Percentiles rank a stretch among this genome's conserved stretches.
phyloP scores from a whole-genome alignment of 139 green algal genomes.

The Astrephomene gubernaculifera region DNA sequence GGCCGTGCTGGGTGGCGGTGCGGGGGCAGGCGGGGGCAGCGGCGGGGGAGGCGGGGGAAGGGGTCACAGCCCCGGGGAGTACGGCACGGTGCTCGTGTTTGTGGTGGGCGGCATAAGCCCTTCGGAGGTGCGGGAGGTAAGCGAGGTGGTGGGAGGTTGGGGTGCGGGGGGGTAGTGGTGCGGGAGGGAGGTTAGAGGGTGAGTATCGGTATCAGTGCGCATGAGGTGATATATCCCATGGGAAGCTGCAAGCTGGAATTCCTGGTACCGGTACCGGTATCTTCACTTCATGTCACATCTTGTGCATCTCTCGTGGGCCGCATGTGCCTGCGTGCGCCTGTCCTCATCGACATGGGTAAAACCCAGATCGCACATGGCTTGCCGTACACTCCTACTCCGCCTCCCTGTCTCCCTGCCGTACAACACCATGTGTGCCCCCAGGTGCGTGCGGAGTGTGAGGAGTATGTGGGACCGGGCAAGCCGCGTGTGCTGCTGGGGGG shows the following conservation, averaged over 20 bases:
- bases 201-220: no score
- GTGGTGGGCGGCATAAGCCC: constrained; percentile 73
- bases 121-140: constrained; percentile 59
- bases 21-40: background rate
- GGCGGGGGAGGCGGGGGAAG: constrained; percentile 44
- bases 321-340: no score
- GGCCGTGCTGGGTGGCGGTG: constrained; percentile 19
- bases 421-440: no score
- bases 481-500: constrained; percentile 51
- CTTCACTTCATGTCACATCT: no score
- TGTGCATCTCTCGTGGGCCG: no score
- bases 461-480: constrained; percentile 46
- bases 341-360: no score
- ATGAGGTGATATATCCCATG: no score
- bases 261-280: no score
- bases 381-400: no score
- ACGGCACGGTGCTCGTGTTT: constrained; percentile 69
- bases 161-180: background rate
- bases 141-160: background rate
- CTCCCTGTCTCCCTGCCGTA: background rate
- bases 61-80: constrained; percentile 8
- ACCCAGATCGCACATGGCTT: no score
- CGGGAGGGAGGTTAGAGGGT: no score
- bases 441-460: constrained; percentile 46
- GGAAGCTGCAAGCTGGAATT: no score